Evolutionary conservation across 164 flowering plant genomes (phyloP).

Genomic region (Annona cherimola): DNA sequence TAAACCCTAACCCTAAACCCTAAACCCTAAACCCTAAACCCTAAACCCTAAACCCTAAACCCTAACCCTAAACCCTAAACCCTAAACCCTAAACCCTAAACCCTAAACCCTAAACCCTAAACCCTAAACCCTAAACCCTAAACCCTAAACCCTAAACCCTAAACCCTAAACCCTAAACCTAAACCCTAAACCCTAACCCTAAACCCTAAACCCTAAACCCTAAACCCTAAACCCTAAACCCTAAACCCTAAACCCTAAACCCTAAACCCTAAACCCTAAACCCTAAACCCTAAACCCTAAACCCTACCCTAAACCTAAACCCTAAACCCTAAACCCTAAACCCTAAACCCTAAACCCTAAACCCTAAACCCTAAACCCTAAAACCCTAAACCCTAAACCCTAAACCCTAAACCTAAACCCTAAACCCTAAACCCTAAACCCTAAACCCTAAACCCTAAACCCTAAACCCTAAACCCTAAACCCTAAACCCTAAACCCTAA

Average conservation of each 20-base stretch:
- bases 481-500: not conserved
- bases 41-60: constrained; percentile 6
- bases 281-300: constrained; percentile 1
- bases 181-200: constrained; percentile 9
- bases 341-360: constrained; percentile 1
- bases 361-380: not conserved
- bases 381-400: not conserved
- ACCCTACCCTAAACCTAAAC: not conserved
- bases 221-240: constrained; percentile 10
- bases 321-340: constrained; percentile 1
- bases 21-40: constrained; percentile 4
- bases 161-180: constrained; percentile 5
- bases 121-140: not conserved
- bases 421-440: not conserved
- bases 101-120: not conserved
- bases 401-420: not conserved
- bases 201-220: constrained; percentile 5
- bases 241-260: constrained; percentile 9
- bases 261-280: constrained; percentile 1
- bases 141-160: constrained; percentile 2
- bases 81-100: not conserved
- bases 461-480: not conserved
- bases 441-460: not conserved
- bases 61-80: constrained; percentile 1
- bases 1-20: constrained; percentile 9